Base-by-base conservation (phyloP, 805 yeast species). In the Lipomyces kockii region DNA sequence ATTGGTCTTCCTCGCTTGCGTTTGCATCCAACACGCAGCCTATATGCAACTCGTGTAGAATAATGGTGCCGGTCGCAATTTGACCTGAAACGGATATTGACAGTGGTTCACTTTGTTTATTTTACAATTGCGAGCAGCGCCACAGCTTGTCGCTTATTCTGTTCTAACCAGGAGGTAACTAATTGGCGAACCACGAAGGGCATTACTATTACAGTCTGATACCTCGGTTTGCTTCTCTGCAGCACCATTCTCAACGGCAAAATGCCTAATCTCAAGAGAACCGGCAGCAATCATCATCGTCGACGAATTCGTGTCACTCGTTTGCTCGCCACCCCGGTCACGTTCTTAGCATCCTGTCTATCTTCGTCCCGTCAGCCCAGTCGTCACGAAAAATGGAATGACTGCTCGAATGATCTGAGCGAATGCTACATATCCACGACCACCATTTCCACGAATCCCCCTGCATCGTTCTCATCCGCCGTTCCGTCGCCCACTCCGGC, bases 401-500 rank as follows among this genome's bases (percentile, higher is more conserved):
- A 29, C 52, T 27, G 37, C 29, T 22, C 53, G 7, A 17, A 22
- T 11, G 57, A 49, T n/a, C 57, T 34, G 8, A 9, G 8, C 11
- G 58, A 61, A 9, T 29, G 35, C 20, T 49, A 27, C 35, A 35
- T 61, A 35, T 35, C 29, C 43, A 39, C 58, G 22, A 22, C 52
- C 8, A 53, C 29, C 20, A 39, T 58, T 11, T 22, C 58, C 3
- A 29, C 39, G n/a, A 11, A 58, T 5, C 39, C 63, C 3, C 59
- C 63, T 27, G 63, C 63, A 11, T 54, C 63, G 2, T 32, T 39
- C n/a, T 43, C 49, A 43, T 54, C 55, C 20, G n/a, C 29, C 14
- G 14, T 55, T 46, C 60, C 60, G 25, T 55, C 60, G 12, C 59
- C 64, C 6, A 58, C 60, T 25, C 43, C 27, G 12, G 56, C 60